Base-by-base conservation (phyloP, 352 stramenopile genomes). In the Phytophthora pinifolia region DNA sequence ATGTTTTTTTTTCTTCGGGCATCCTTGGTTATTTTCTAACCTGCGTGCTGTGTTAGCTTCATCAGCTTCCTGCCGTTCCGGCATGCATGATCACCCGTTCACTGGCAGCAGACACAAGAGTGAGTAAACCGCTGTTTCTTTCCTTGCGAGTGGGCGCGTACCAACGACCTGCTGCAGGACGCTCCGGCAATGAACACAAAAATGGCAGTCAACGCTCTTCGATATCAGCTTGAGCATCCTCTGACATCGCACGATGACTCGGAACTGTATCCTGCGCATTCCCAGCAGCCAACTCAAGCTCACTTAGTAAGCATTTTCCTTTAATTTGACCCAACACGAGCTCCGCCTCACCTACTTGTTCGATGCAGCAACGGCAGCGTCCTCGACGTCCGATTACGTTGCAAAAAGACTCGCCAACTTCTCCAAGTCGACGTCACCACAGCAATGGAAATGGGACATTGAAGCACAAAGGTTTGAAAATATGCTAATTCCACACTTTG, bases 161-260 rank as follows among this genome's bases (percentile, higher is more conserved):
- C 44, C 33, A n/a, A 27, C 35, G 17, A 31, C 22, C 2, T 29
- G 39, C 5, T n/a, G 14, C 53, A 76, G 66, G 52, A 62, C 20
- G 17, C 58, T 25, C 53, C 56, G 38, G 34, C 51, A 8, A 70
- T 87, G 47, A 84, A 88, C 34, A 72, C 76, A 9, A 61, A 63
- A 18, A 79, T 75, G 25, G 80, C 78, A 6, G 70, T 86, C 47
- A 90, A 90, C 18, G 80, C 80, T 35, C 70, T 90, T 31, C 79
- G 78, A 1, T 89, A 91, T 36, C 79, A 93, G 34, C 59, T 93
- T 9, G 63, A 84, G n/a, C 79, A 93, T 42, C 83, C 83, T 1
- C 60, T 93, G 13, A 93, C 80, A 27, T 87, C 83, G 1, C 83
- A 91, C 38, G 80, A 91, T 55, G 80, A 93, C 52, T 79, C 69